Evolutionary conservation across 1,139 yeast genomes (phyloP), one percentile per base, ranked within the genome.

Genomic region (Dujonia santamariae): DNA sequence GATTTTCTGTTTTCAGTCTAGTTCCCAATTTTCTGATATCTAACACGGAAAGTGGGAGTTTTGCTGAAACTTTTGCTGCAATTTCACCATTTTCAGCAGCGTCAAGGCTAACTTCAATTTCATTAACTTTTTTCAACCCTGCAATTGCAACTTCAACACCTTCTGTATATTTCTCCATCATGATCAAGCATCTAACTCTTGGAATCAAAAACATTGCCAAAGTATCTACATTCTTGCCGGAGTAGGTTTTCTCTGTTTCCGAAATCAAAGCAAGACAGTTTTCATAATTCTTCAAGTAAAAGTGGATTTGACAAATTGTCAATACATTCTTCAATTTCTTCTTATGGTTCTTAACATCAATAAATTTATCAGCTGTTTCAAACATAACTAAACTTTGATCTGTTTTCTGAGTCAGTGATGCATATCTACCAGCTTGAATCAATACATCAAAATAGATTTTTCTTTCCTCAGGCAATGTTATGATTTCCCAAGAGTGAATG

Each of bases 1-100:
- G 57, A 27, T 66, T 57, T 3, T 56, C 55, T 1, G 63, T 49
- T 1, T 38, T 37, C 9, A 54, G 53, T 4, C 51, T 36, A 1
- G 52, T 42, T 4, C 52, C 56, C 33, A 72, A 46, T 6, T 50
- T 52, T 20, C 74, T 48, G 12, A 75, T 67, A 32, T 72, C 78
- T 2, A 61, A 50, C 2, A 67, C 55, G 1, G 77, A 63, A 3
- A 63, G 45, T 0, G 78, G 78, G 4, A 71, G 52, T 32, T 58
- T 55, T 6, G 54, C 53, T 14, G 48, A 40, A 23, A 65, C 45
- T 18, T 46, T 51, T 4, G 50, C 46, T 11, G 53, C 46, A 25
- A 56, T 51, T 11, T 38, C 41, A 15, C 40, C 42, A 34, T 55
- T 53, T 49, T 61, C 55, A 2, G 42, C 44, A 11, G 46, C 42